phyloP scores from a whole-genome alignment of 2,329 filamentous ascomycete genomes.

The Capronia epimyces region DNA sequence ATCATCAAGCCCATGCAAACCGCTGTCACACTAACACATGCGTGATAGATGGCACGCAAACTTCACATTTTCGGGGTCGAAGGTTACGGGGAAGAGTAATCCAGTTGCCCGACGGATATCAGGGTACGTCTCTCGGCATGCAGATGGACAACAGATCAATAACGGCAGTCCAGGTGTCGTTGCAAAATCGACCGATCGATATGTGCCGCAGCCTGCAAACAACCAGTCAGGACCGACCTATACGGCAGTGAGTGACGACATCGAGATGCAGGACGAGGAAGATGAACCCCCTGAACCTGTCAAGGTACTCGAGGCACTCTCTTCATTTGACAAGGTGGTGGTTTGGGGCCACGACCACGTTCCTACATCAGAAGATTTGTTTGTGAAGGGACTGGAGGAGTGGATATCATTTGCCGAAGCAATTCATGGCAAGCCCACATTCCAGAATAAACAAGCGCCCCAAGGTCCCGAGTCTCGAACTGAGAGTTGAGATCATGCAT shows the following conservation, averaged over 20 bases:
- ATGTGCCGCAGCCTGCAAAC: conserved; percentile 16
- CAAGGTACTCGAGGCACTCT: conserved; percentile 55
- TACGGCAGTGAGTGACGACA: conserved; percentile 27
- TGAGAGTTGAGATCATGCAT: conserved; percentile 1
- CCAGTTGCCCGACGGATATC: conserved; percentile 65
- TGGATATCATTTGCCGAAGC: conserved; percentile 70
- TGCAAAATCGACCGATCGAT: conserved; percentile 41
- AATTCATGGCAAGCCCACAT: conserved; percentile 43
- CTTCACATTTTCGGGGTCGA: conserved; percentile 71
- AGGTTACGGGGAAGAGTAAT: conserved; percentile 66
- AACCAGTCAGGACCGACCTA: conserved; percentile 4
- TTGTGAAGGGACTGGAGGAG: conserved; percentile 69
- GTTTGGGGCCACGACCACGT: conserved; percentile 78
- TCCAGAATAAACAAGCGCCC: background rate
- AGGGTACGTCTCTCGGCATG: conserved; percentile 38
- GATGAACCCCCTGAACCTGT: conserved; percentile 48
- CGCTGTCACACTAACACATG: background rate
- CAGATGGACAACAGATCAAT: background rate
- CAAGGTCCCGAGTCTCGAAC: background rate
- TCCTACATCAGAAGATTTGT: conserved; percentile 62
- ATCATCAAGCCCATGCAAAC: background rate
- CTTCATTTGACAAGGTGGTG: conserved; percentile 66
- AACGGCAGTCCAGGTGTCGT: conserved; percentile 50
- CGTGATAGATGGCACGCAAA: conserved; percentile 47
- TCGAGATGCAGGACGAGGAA: conserved; percentile 42